Evolutionary conservation across 2,329 filamentous ascomycete species (phyloP).

Genomic region (Orbilia blumenaviensis): DNA sequence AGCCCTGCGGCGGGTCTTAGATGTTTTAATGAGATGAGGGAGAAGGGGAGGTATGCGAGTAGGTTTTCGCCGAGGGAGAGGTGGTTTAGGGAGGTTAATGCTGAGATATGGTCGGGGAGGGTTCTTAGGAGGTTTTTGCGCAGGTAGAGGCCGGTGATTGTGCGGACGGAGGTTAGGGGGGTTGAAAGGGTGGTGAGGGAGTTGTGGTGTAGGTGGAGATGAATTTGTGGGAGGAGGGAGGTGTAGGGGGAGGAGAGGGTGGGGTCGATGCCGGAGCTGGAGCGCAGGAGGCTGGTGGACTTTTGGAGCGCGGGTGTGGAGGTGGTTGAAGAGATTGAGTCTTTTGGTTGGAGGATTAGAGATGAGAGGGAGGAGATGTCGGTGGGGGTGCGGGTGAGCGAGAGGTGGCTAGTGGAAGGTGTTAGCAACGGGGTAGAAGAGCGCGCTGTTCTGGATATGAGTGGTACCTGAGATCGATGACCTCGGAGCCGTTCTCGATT

Average conservation of each 20-base stretch:
- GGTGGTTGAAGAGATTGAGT: neutral
- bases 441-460: neutral
- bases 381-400: conserved; percentile 10
- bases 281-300: conserved; percentile 2
- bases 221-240: conserved; percentile 8
- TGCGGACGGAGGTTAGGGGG: conserved; percentile 15
- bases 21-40: conserved; percentile 3
- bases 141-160: conserved; percentile 17
- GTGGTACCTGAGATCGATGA: conserved; percentile 16
- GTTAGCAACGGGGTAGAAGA: neutral
- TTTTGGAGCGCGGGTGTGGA: neutral
- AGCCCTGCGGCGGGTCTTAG: neutral
- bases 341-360: conserved; percentile 21
- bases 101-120: conserved; percentile 24
- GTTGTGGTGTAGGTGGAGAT: conserved; percentile 15
- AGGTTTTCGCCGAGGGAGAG: conserved; percentile 14
- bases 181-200: conserved; percentile 10
- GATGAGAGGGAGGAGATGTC: conserved; percentile 33
- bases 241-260: conserved; percentile 20
- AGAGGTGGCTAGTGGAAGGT: conserved; percentile 27
- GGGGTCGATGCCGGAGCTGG: conserved; percentile 30
- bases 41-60: conserved; percentile 28
- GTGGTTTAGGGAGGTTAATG: conserved; percentile 1
- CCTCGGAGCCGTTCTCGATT: conserved; percentile 24
- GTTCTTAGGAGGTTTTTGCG: conserved; percentile 25